Evolutionary conservation across 306 rosid genomes (phyloP).

Genomic region (Cucumis melo): DNA sequence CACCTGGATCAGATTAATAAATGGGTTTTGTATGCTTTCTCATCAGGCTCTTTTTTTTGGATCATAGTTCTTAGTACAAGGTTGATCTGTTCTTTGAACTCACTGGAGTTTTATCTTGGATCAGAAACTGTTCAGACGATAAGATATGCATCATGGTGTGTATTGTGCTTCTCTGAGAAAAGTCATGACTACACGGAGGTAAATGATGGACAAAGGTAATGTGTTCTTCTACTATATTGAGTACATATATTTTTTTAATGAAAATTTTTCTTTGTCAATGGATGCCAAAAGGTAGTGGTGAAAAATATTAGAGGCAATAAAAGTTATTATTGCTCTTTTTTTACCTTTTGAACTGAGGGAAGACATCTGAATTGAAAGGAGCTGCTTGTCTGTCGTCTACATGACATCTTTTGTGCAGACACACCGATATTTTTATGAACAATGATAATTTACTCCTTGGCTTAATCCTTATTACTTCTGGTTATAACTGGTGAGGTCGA

Average conservation of each 20-base stretch:
- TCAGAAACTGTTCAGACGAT: background rate
- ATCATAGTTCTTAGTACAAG: background rate
- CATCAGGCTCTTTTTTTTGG: background rate
- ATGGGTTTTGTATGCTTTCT: background rate
- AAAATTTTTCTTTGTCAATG: background rate
- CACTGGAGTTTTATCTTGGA: background rate
- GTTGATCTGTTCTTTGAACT: background rate
- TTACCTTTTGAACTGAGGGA: background rate
- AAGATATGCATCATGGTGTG: background rate
- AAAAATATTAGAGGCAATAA: background rate
- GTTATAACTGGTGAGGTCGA: background rate
- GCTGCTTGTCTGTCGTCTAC: background rate
- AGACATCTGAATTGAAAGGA: background rate
- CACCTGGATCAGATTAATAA: background rate
- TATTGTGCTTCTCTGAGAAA: background rate
- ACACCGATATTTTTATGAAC: background rate
- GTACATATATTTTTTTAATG: background rate
- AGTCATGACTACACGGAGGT: background rate
- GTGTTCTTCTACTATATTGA: background rate
- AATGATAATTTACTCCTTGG: background rate
- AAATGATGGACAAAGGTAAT: background rate
- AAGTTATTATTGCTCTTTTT: background rate
- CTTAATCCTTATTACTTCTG: background rate
- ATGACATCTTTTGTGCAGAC: background rate
- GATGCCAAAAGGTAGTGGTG: background rate